Percentiles rank a stretch among this genome's conserved stretches.
Conservation (phyloP, 2,329 filamentous ascomycete genomes). For the Byssothecium circinans region DNA sequence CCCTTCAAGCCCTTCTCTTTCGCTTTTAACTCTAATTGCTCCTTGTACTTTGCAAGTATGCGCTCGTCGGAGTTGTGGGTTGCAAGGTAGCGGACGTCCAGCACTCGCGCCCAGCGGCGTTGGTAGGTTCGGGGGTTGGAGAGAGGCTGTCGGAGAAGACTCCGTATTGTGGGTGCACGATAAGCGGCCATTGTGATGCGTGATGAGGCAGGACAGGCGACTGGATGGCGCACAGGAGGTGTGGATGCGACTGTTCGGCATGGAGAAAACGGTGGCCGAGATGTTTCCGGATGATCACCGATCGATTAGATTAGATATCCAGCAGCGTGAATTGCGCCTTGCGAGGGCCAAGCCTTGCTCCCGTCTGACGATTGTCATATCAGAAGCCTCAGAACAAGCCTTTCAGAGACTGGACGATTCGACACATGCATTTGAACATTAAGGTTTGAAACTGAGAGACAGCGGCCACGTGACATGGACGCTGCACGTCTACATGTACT, state of each 20-base stretch:
- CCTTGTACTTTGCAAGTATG: constrained; percentile 81
- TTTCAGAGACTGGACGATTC: too few relatives aligned
- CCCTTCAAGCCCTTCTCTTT: constrained; percentile 69
- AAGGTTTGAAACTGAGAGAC: too few relatives aligned
- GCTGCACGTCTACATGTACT: too few relatives aligned
- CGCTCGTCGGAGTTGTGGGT: constrained; percentile 67
- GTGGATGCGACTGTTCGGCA: not conserved
- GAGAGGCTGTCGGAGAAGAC: constrained; percentile 35
- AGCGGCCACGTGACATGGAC: too few relatives aligned
- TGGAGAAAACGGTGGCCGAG: constrained; percentile 3
- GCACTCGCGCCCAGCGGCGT: constrained; percentile 85
- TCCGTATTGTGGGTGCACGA: constrained; percentile 32
- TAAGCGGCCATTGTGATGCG: constrained; percentile 23
- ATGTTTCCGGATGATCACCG: constrained; percentile 4
- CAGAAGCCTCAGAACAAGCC: too few relatives aligned
- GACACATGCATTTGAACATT: too few relatives aligned
- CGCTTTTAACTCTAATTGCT: constrained; percentile 83
- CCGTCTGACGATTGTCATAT: too few relatives aligned
- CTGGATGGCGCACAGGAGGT: not conserved
- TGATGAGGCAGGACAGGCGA: constrained; percentile 1
- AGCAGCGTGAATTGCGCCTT: not conserved
- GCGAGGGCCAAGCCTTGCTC: too few relatives aligned
- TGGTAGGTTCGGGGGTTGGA: constrained; percentile 52
- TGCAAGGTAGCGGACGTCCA: constrained; percentile 86
- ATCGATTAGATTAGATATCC: not conserved